Base-by-base conservation (phyloP, 306 rosid species). In the Quercus engelmannii region DNA sequence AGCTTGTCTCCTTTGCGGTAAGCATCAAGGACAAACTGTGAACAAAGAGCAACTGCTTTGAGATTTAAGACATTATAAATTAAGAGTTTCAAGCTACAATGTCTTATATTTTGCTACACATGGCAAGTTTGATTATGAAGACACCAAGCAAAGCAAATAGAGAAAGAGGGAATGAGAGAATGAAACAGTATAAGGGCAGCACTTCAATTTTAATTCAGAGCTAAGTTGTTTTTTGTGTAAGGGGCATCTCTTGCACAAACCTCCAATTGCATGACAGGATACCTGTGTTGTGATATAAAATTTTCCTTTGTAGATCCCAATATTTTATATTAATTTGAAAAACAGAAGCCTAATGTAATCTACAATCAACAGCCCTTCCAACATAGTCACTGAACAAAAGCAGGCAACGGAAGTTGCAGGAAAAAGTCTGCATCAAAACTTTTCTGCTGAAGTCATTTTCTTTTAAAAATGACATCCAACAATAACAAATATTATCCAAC, bases 1-100 rank as follows among this genome's bases (percentile, higher is more conserved):
- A 95, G 90, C 88, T 95, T 92, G 90, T 95, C 97, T 71, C 99
- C 99, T 89, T 92, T 95, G 81, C 99, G 95, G 76, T 92, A 92
- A 73, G 99, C 99, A 84, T 95, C 99, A 31, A 95, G 93, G 85
- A 95, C 99, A 56, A 80, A 92, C 99, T 95, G 97, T 26, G 57
- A 92, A 71, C 61, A 75, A 78, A 85, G 43, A 87, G 13, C 81
- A 74, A 65, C 70, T 72, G 65, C 55, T 57, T 80, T 79, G 30
- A 69, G 72, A 56, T 69, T 76, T 19, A n/a, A 35, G 72, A 13
- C 51, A 19, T 33, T 11, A 55, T 72, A 41, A 74, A 80, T 58
- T 76, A 77, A 17, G 43, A 51, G 12, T 54, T 69, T 56, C 35
- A 79, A 85, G 78, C 55, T 73, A 64, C 30, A 38, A 15, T 63